Evolutionary conservation across 2,329 filamentous ascomycete species (phyloP).

Genomic region (Phialocephala subalpina): DNA sequence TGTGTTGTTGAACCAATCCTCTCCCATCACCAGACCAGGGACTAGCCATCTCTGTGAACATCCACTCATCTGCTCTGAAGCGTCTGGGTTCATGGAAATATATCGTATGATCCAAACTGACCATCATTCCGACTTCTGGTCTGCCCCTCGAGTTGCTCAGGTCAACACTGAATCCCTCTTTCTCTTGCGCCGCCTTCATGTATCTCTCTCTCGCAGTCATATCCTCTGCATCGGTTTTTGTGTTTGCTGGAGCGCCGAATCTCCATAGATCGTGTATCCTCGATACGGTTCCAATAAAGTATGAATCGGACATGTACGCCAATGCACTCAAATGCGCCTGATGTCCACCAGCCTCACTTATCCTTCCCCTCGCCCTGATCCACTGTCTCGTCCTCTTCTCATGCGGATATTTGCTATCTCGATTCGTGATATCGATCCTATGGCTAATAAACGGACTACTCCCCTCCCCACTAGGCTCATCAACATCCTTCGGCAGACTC

Average conservation of each 20-base stretch:
- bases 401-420: constrained; percentile 59
- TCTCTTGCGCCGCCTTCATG: constrained; percentile 49
- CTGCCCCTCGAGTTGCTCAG: constrained; percentile 58
- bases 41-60: constrained; percentile 81
- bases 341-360: constrained; percentile 76
- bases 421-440: constrained; percentile 63
- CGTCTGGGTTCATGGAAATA: constrained; percentile 70
- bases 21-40: constrained; percentile 83
- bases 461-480: constrained; percentile 47
- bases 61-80: constrained; percentile 75
- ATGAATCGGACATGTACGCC: constrained; percentile 92
- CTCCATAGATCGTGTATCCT: constrained; percentile 84
- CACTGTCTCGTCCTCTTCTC: constrained; percentile 76
- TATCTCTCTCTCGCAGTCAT: constrained; percentile 57
- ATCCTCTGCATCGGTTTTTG: constrained; percentile 16
- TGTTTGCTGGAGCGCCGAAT: constrained; percentile 60
- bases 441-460: constrained; percentile 64
- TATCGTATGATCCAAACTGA: constrained; percentile 79
- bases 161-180: constrained; percentile 48
- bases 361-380: constrained; percentile 77
- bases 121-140: constrained; percentile 82
- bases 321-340: constrained; percentile 86
- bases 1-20: constrained; percentile 78
- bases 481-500: constrained; percentile 49
- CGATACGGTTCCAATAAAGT: constrained; percentile 90